Base-by-base conservation (phyloP, 345 rosid genomes). In the Raphanus raphanistrum region DNA sequence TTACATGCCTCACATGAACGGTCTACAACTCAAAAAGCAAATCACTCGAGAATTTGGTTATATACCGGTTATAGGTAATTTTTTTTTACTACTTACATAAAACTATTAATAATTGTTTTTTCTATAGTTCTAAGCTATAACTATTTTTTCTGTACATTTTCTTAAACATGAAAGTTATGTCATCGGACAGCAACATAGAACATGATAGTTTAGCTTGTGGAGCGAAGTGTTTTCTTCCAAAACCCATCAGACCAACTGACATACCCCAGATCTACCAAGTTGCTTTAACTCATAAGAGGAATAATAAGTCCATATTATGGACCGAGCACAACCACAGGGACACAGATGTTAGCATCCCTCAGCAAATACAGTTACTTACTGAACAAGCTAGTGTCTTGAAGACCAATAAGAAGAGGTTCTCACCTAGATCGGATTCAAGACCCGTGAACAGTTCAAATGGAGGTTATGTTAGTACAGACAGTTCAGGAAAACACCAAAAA, bases 1-100 rank as follows among this genome's bases (percentile, higher is more conserved):
- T 45, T 84, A 91, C 71, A 87, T 90, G 91, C 93, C 95, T 8
- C 74, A 25, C 27, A 90, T 93, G 89, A 83, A 82, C 12, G 98
- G 98, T 4, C 11, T 82, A 36, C 80, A 88, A 63, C 86, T 91
- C 58, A 88, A 85, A 41, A 58, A 35, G 16, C 77, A 72, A 57
- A 86, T 91, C 21, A 70, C 73, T 13, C 77, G 29, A 58, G 88
- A 91, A 73, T 87, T 85, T 66, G 82, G 82, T 9, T 63, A 80
- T 38, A 57, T 88, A 43, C 95, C 98, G 1, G 92, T 91, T 57
- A 76, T 91, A 15, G 80, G 97, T 93, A 74, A 84, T 38, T 61
- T 26, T 11, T 16, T 4, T 12, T 65, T 63, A 59, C 15, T 67
- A 26, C 50, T 63, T 58, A 9, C 12, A 60, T 13, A 9, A 50